These are phyloP conservation scores for Coniosporium tulheliwenetii DNA, from an alignment of 2,329 filamentous ascomycete species.

Conservation along the genomic window DNA sequence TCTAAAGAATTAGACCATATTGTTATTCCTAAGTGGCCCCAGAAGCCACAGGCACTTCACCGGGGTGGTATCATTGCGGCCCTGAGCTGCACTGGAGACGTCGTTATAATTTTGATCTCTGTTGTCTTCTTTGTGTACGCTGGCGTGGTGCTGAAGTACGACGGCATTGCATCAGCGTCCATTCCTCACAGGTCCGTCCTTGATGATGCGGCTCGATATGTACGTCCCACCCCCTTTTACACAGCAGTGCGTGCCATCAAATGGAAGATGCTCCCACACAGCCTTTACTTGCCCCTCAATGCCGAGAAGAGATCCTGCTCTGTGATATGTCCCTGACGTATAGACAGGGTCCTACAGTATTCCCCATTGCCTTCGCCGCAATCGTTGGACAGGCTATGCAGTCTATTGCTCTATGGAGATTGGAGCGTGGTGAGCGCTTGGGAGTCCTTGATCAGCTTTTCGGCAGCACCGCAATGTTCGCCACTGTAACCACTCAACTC, in stretches of 20 bases:
- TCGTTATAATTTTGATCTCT: slow-evolving; percentile 4
- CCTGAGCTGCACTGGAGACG: slow-evolving; percentile 4
- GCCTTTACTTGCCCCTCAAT: no score
- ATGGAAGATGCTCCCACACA: no score
- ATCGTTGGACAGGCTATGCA: neutral
- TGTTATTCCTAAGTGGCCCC: slow-evolving; percentile 3
- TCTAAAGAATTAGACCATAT: neutral
- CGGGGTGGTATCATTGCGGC: slow-evolving; percentile 1
- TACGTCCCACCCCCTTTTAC: neutral
- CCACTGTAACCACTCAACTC: neutral
- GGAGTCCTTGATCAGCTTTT: neutral
- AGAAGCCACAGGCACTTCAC: slow-evolving; percentile 2
- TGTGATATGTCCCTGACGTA: no score
- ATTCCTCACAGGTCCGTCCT: slow-evolving; percentile 3
- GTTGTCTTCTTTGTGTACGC: slow-evolving; percentile 4
- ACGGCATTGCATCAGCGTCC: slow-evolving; percentile 1
- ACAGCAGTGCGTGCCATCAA: no score
- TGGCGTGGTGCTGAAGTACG: slow-evolving; percentile 3
- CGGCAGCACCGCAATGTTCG: neutral
- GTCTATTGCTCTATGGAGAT: neutral
- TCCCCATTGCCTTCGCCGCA: neutral
- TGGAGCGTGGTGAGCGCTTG: neutral
- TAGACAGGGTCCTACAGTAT: neutral
- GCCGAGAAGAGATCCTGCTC: no score
- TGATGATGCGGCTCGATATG: slow-evolving; percentile 4